Base-by-base conservation (phyloP, 2,329 filamentous ascomycete genomes). In the Calonectria pseudoreteaudii region DNA sequence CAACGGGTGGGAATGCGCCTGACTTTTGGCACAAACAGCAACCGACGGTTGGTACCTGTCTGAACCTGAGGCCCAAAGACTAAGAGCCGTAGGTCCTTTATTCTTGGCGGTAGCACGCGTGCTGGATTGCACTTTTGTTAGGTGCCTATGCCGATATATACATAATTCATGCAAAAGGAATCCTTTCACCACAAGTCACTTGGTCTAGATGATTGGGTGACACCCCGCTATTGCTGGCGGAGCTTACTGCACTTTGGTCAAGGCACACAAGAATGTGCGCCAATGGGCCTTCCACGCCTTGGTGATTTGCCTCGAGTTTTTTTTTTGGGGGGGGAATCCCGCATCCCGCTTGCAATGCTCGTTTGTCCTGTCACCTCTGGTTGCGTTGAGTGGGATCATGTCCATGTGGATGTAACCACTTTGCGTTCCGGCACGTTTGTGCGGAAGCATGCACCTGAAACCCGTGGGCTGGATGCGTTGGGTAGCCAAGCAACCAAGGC, bases 131-230 rank as follows among this genome's bases (percentile, higher is more conserved):
- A 62, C 34, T 62, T 62, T 60, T 38, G 34, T 60, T 23, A 38
- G 56, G 56, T 60, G 56, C 23, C 34, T 38, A 41, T 41, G 56
- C 56, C 41, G 34, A 36, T 34, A 66, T 23, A 58, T 30, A 66
- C 30, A 58, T 30, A 44, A 52, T 52, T 34, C 49, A 71, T 67
- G 44, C 70, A 67, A 71, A 50, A 71, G 53, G 20, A 36, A 56
- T 58, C 66, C 52, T 65, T 67, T 20, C 52, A 26, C 30, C 52
- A 38, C 31, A 60, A 66, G 62, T 50, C 70, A 72, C 70, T 53
- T 8, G 47, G 18, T 34, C 4, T 18, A 16, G 2, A 20, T 44
- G 36, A 72, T 68, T 72, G 71, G 66, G 38, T 4, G 38, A 38
- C 26, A 41, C 68, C 52, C 67, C 71, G 49, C 68, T 44, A 44